Conservation (phyloP, 371 early-diverging fungal genomes). For the Chytridiales sp. region DNA sequence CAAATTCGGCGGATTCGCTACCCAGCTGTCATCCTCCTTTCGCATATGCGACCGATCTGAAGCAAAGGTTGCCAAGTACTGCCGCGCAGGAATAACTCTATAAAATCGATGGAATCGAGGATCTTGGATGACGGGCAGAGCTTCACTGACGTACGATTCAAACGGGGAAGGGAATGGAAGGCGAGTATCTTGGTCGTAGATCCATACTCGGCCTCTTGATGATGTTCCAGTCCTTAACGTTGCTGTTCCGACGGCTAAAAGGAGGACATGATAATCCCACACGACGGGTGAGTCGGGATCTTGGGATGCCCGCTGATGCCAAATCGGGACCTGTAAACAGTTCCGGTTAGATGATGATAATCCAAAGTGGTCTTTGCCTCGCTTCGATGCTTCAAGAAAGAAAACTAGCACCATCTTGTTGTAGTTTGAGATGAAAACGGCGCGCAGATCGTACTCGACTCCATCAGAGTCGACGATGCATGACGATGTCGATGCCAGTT, state of each 20-base stretch:
- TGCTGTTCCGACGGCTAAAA: not conserved
- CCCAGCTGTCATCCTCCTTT: not conserved
- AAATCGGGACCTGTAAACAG: slow-evolving; percentile 5
- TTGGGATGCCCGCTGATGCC: not conserved
- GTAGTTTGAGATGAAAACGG: not conserved
- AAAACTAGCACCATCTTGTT: not conserved
- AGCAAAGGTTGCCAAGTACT: not conserved
- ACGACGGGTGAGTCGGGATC: not conserved
- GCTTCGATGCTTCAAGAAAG: too few species aligned
- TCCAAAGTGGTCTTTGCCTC: too few species aligned
- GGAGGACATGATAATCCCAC: slow-evolving; percentile 10
- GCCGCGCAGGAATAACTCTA: not conserved
- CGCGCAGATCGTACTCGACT: not conserved
- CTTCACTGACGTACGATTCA: not conserved
- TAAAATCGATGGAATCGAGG: not conserved
- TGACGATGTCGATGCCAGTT: not conserved
- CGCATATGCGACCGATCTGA: slow-evolving; percentile 8
- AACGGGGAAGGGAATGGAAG: not conserved
- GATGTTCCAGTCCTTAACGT: too few species aligned
- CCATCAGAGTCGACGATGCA: not conserved
- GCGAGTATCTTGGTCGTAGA: slow-evolving; percentile 7
- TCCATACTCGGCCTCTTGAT: too few species aligned
- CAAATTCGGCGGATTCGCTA: not conserved
- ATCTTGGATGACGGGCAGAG: not conserved
- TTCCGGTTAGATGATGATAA: too few species aligned